Conservation (phyloP, 2,329 filamentous ascomycete genomes). For the Phialocephala sp. region DNA sequence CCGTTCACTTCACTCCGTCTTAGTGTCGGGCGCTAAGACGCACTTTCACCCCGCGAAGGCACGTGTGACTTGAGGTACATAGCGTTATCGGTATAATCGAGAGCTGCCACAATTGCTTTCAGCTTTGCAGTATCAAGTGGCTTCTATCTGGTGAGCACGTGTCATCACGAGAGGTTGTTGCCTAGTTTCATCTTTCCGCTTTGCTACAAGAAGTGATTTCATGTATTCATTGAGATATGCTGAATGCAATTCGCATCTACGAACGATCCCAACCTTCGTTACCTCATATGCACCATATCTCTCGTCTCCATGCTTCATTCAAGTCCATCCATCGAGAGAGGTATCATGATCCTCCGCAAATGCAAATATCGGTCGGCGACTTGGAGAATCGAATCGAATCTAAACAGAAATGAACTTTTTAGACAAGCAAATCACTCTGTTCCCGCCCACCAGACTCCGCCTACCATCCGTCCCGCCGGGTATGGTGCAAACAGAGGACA, state of each 20-base stretch:
- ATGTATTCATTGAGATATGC: constrained; percentile 17
- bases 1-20: background rate
- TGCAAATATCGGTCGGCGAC: constrained; percentile 37
- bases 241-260: constrained; percentile 25
- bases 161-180: background rate
- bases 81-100: too few species aligned
- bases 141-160: background rate
- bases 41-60: too few species aligned
- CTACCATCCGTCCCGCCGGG: constrained; percentile 26
- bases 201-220: constrained; percentile 9
- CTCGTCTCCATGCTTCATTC: constrained; percentile 28
- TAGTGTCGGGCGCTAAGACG: background rate
- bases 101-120: too few species aligned
- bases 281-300: constrained; percentile 20
- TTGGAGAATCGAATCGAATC: constrained; percentile 36
- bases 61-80: background rate
- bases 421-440: constrained; percentile 38
- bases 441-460: constrained; percentile 35
- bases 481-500: constrained; percentile 32
- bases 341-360: constrained; percentile 34
- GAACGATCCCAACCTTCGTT: constrained; percentile 26
- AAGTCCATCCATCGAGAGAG: constrained; percentile 28
- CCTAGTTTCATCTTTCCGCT: constrained; percentile 4
- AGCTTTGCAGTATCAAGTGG: too few species aligned
- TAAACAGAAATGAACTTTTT: constrained; percentile 41